These are phyloP conservation scores for Mycena venus DNA, from an alignment of 768 basidiomycete species.

Conservation along the genomic window DNA sequence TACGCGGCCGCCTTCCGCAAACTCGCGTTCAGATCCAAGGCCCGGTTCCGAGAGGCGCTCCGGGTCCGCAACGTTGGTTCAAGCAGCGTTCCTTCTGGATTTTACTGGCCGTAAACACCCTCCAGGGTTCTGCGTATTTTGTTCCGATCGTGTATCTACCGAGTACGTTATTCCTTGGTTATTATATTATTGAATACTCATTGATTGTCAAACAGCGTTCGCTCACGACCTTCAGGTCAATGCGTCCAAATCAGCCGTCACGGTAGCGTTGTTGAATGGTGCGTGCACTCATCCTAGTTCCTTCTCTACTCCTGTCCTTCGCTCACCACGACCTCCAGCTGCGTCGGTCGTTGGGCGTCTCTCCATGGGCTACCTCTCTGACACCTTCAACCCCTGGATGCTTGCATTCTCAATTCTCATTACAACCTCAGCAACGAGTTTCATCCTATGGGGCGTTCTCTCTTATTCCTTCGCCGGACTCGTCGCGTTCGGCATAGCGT, in stretches of 20 bases:
- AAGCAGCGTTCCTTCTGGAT: slow-evolving; percentile 34
- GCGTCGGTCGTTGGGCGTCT: slow-evolving; percentile 41
- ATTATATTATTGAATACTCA: neutral
- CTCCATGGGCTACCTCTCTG: slow-evolving; percentile 42
- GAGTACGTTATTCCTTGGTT: slow-evolving; percentile 23
- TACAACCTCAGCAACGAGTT: slow-evolving; percentile 36
- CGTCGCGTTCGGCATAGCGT: slow-evolving; percentile 40
- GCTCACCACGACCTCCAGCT: neutral
- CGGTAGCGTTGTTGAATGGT: slow-evolving; percentile 44
- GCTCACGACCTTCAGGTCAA: slow-evolving; percentile 39
- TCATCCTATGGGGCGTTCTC: slow-evolving; percentile 47
- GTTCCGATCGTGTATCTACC: slow-evolving; percentile 44
- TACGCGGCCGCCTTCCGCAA: slow-evolving; percentile 40
- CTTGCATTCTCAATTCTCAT: slow-evolving; percentile 34
- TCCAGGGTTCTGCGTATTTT: slow-evolving; percentile 43
- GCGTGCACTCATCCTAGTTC: neutral
- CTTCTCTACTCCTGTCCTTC: neutral
- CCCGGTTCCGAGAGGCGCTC: slow-evolving; percentile 6
- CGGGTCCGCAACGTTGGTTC: slow-evolving; percentile 29
- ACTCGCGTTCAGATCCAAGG: slow-evolving; percentile 21
- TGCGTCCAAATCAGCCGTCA: slow-evolving; percentile 36
- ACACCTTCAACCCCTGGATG: slow-evolving; percentile 40
- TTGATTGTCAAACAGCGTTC: slow-evolving; percentile 30
- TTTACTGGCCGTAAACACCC: slow-evolving; percentile 37
- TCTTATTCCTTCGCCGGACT: slow-evolving; percentile 41